Percentiles rank a stretch among this genome's conserved stretches.
These are phyloP conservation scores for Epichloe hybrida DNA, from an alignment of 2,329 filamentous ascomycete genomes.

Conservation along the genomic window DNA sequence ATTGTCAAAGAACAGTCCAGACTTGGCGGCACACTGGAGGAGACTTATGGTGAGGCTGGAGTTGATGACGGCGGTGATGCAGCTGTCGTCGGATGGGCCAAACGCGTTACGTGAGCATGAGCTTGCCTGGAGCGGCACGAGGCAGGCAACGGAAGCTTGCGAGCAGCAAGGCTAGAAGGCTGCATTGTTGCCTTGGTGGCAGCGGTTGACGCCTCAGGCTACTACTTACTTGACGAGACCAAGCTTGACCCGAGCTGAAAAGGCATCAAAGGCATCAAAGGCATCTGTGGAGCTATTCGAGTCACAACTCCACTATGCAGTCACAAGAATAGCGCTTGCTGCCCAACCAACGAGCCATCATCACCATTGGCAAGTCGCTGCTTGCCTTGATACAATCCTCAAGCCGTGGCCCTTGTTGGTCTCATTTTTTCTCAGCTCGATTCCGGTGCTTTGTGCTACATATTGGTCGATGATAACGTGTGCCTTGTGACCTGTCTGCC, in stretches of 20 bases:
- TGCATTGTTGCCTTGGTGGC: constrained; percentile 17
- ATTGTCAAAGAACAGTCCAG: not conserved
- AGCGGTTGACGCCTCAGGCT: constrained; percentile 20
- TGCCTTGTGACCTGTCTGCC: not conserved
- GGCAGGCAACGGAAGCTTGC: constrained; percentile 12
- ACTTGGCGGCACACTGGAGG: not conserved
- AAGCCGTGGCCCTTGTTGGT: not conserved
- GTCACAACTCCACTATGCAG: constrained; percentile 1
- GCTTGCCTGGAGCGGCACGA: constrained; percentile 30
- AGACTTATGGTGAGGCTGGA: constrained; percentile 1
- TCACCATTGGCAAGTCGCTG: not conserved
- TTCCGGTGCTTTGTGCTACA: not conserved
- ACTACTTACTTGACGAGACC: too few relatives aligned
- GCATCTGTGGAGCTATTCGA: not conserved
- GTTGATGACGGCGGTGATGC: constrained; percentile 6
- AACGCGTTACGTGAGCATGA: constrained; percentile 36
- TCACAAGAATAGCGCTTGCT: constrained; percentile 2
- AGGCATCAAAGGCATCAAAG: not conserved
- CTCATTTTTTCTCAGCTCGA: too few relatives aligned
- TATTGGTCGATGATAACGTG: not conserved
- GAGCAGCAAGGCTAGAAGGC: constrained; percentile 21
- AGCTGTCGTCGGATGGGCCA: constrained; percentile 11
- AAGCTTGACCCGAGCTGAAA: not conserved
- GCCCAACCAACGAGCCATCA: not conserved
- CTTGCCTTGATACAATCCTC: not conserved